Percentiles rank a stretch among this genome's conserved stretches.
Evolutionary conservation across 352 stramenopile genomes (phyloP).

Genomic region (Pythium rishiriense): DNA sequence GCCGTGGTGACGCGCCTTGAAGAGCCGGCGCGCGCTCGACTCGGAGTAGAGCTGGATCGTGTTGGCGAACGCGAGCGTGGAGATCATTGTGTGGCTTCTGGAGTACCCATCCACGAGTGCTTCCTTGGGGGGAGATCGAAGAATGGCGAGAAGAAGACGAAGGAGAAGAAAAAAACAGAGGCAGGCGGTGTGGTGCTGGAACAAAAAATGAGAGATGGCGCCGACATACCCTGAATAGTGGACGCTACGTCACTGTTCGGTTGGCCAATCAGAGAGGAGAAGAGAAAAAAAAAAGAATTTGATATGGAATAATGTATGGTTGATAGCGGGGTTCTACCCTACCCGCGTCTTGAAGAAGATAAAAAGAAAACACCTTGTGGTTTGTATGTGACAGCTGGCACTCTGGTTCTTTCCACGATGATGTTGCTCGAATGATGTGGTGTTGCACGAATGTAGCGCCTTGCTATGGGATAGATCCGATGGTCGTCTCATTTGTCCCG

Average conservation of each 20-base stretch:
- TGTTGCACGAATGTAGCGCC: not conserved
- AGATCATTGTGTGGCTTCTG: no score
- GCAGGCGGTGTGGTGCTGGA: no score
- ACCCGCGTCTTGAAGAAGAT: slow-evolving; percentile 16
- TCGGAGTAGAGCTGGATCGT: slow-evolving; percentile 28
- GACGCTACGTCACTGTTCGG: not conserved
- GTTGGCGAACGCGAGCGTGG: slow-evolving; percentile 22
- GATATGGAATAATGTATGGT: slow-evolving; percentile 28
- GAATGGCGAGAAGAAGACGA: not conserved
- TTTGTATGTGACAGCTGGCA: slow-evolving; percentile 1
- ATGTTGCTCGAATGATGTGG: not conserved
- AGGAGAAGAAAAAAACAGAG: slow-evolving; percentile 1
- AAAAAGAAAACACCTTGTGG: slow-evolving; percentile 29
- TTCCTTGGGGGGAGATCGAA: not conserved
- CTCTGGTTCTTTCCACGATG: slow-evolving; percentile 9
- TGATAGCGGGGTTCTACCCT: not conserved
- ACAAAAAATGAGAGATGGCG: slow-evolving; percentile 13
- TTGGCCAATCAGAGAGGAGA: slow-evolving; percentile 12
- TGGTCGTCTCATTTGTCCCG: no score
- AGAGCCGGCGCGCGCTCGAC: slow-evolving; percentile 43
- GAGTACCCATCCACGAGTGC: no score
- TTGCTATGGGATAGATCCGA: no score
- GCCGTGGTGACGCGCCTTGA: slow-evolving; percentile 60
- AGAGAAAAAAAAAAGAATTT: slow-evolving; percentile 21
- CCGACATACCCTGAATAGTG: slow-evolving; percentile 5